phyloP scores from a whole-genome alignment of 495 filamentous ascomycete genomes.

The Annulohypoxylon nitens region DNA sequence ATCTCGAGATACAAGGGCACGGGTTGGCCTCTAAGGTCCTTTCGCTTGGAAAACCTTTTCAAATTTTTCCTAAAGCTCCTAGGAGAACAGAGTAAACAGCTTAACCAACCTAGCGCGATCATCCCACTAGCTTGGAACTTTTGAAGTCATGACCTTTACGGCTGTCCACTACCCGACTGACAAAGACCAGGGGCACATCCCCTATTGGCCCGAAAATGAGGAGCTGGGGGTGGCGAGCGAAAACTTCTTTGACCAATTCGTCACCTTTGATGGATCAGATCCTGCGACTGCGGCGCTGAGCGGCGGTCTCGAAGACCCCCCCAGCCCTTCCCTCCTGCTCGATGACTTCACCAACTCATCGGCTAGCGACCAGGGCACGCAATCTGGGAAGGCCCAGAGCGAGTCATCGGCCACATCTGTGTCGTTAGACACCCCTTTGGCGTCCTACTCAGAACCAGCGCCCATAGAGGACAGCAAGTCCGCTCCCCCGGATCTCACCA shows the following conservation, averaged over 20 bases:
- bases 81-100: slow-evolving; percentile 11
- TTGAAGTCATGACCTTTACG: slow-evolving; percentile 51
- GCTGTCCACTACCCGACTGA: slow-evolving; percentile 50
- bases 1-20: slow-evolving; percentile 47
- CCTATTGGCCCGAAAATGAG: slow-evolving; percentile 53
- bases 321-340: slow-evolving; percentile 50
- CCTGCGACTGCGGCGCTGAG: slow-evolving; percentile 29
- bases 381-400: slow-evolving; percentile 33
- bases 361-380: slow-evolving; percentile 37
- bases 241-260: slow-evolving; percentile 62
- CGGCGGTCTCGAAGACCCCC: slow-evolving; percentile 42
- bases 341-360: slow-evolving; percentile 38
- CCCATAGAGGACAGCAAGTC: slow-evolving; percentile 27
- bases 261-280: slow-evolving; percentile 57
- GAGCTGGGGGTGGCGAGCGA: slow-evolving; percentile 55
- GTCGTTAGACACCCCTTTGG: slow-evolving; percentile 15
- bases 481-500: slow-evolving; percentile 30
- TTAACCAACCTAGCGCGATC: slow-evolving; percentile 23
- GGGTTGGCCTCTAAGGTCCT: slow-evolving; percentile 31
- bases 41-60: slow-evolving; percentile 33
- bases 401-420: slow-evolving; percentile 29
- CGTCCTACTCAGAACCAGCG: slow-evolving; percentile 7
- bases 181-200: slow-evolving; percentile 56
- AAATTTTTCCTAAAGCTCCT: slow-evolving; percentile 25
- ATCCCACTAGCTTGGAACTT: slow-evolving; percentile 34